Base-by-base conservation (phyloP, 129 eudicot genomes). In the Smallanthus sonchifolius region DNA sequence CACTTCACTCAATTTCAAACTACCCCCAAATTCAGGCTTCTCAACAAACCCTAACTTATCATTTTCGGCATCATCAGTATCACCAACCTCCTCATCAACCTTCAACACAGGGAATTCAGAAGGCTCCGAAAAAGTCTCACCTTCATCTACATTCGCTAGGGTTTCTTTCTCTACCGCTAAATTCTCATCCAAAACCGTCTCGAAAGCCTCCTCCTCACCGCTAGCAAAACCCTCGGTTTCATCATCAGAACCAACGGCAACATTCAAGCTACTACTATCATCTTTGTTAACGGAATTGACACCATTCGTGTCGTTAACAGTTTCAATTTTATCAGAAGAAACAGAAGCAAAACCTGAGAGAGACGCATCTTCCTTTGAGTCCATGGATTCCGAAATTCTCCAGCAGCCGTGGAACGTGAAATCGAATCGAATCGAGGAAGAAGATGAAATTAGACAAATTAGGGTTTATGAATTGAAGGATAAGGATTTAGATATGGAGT, bases 161-260 rank as follows among this genome's bases (percentile, higher is more conserved):
- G 68, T 39, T 81, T 78, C 77, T 45, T 70, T 79, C 37, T 28
- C 82, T 38, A 66, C 49, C 54, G 9, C 83, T 59, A 75, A 38
- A 83, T 73, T 57, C 36, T 67, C 85, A 42, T 66, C 67, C 47
- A 77, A 52, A 57, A 62, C 54, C 30, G 81, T 51, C 34, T 82
- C 95, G 36, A 88, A 88, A 54, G 78, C 68, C 74, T 86, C 93
- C 62, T 86, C 97, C 56, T 82, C 74, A 48, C 98, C 98, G 64
- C 97, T 85, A 71, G 79, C 83, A 65, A 83, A 90, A 57, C 84
- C 86, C 75, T 74, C 92, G 40, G 62, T 78, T 19, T 78, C 94
- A 61, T 70, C 86, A 71, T 78, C 83, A 47, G 76, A 70, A 64
- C 11, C 17, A 54, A 39, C 55, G 56, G 8, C 17, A 54, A 39